A percentile compares a stretch with the other conserved stretches of the same genome.
Evolutionary conservation across 2,329 filamentous ascomycete genomes (phyloP).

Genomic region (Macrophomina tecta): DNA sequence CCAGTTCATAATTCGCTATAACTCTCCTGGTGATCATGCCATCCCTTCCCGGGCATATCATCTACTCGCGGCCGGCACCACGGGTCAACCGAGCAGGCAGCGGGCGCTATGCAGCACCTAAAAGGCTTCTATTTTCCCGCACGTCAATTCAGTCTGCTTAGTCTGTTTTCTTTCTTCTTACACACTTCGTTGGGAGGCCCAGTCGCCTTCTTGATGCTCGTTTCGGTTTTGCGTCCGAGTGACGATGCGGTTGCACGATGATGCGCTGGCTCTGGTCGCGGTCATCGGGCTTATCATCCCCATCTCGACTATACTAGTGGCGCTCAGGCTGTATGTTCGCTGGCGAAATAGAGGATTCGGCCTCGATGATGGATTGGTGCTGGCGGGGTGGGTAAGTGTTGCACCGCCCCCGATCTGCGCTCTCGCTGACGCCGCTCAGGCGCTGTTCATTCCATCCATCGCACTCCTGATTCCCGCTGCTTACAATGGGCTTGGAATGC

Average conservation of each 20-base stretch:
- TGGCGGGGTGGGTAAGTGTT: background rate
- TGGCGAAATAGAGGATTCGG: background rate
- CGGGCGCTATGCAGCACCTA: background rate
- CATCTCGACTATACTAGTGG: background rate
- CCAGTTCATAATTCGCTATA: too few relatives aligned
- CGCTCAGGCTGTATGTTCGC: background rate
- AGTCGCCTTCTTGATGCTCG: background rate
- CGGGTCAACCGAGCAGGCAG: too few relatives aligned
- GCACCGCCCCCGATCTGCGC: background rate
- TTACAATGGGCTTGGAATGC: background rate
- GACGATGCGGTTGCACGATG: background rate
- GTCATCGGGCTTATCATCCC: background rate
- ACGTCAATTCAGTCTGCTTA: background rate
- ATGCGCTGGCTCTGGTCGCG: background rate
- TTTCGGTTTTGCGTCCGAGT: background rate
- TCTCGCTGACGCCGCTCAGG: conserved; percentile 29
- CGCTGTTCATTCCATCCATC: conserved; percentile 33
- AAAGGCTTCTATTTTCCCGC: background rate
- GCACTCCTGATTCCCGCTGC: background rate
- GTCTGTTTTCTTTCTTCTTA: background rate
- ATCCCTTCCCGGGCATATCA: too few relatives aligned
- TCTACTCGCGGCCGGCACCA: too few relatives aligned
- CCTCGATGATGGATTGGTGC: background rate
- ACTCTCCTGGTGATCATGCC: too few relatives aligned
- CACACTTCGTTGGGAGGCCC: background rate